These are phyloP conservation scores for Lactarius hatsudake DNA, from an alignment of 768 basidiomycete species.

Conservation along the genomic window DNA sequence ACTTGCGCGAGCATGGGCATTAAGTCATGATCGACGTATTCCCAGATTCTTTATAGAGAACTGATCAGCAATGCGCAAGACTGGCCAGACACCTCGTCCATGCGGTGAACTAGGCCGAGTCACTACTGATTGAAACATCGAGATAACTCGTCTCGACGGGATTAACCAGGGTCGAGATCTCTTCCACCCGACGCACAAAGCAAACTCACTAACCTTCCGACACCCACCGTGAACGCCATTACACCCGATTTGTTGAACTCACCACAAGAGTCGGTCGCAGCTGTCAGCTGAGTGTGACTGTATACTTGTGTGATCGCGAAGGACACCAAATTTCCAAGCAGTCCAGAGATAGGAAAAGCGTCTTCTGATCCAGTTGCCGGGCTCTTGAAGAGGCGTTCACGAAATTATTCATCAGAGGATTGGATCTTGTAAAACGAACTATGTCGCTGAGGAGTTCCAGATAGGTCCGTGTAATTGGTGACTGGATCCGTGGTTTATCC, in stretches of 20 bases:
- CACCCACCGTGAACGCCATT: constrained; percentile 48
- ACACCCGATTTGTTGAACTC: constrained; percentile 50
- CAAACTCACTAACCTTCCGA: constrained; percentile 37
- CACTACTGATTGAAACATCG: constrained; percentile 2
- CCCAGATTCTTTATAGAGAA: constrained; percentile 30
- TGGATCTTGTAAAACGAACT: constrained; percentile 42
- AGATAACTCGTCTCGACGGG: constrained; percentile 36
- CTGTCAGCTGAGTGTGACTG: constrained; percentile 52
- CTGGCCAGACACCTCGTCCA: too few species aligned
- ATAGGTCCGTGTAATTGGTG: constrained; percentile 34
- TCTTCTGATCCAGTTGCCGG: constrained; percentile 46
- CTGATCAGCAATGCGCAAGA: not conserved
- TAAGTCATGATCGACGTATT: constrained; percentile 38
- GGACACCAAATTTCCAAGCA: constrained; percentile 50
- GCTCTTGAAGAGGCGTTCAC: constrained; percentile 44
- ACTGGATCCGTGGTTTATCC: constrained; percentile 32
- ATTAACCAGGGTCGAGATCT: constrained; percentile 33
- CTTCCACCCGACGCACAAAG: not conserved
- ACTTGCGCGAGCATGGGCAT: constrained; percentile 30
- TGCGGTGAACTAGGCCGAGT: not conserved
- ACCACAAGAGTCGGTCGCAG: constrained; percentile 46
- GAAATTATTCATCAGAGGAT: constrained; percentile 41
- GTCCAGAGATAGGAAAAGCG: constrained; percentile 45
- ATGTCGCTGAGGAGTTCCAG: constrained; percentile 41
- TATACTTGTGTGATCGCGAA: constrained; percentile 56